Evolutionary conservation across 352 stramenopile species (phyloP).

Genomic region (Phytopythium sindhum): DNA sequence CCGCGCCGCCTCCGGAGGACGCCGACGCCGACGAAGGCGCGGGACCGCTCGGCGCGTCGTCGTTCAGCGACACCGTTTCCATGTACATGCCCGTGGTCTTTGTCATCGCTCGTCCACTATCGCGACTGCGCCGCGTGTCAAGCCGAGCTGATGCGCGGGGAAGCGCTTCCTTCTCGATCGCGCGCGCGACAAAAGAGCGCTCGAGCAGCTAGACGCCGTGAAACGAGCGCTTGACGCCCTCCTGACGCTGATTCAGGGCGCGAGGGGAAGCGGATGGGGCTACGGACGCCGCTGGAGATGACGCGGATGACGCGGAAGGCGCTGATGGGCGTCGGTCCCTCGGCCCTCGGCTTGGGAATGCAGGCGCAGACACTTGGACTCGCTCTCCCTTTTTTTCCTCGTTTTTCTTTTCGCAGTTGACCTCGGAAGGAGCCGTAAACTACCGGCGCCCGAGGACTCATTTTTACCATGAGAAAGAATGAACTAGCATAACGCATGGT

Average conservation of each 20-base stretch:
- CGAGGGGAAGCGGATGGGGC: neutral
- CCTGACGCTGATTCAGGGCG: neutral
- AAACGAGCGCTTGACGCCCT: neutral
- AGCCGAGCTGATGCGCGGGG: neutral
- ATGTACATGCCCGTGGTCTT: constrained; percentile 45
- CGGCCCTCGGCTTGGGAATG: neutral
- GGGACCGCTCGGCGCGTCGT: constrained; percentile 27
- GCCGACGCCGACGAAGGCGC: constrained; percentile 8
- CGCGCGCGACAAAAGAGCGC: no score
- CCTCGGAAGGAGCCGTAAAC: neutral
- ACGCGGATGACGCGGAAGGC: neutral
- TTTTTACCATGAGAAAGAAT: neutral
- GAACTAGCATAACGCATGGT: neutral
- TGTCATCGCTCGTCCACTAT: constrained; percentile 15
- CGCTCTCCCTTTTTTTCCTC: neutral
- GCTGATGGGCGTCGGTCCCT: neutral
- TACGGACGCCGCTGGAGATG: neutral
- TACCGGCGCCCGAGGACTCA: neutral
- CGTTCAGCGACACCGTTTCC: constrained; percentile 75
- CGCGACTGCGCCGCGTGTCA: neutral
- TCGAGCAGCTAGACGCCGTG: neutral
- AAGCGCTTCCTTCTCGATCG: neutral
- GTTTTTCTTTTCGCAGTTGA: constrained; percentile 4
- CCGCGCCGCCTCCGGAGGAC: constrained; percentile 6
- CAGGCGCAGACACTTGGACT: neutral